phyloP scores from a whole-genome alignment of 805 yeast genomes.

The Scheffersomyces ergatensis region DNA sequence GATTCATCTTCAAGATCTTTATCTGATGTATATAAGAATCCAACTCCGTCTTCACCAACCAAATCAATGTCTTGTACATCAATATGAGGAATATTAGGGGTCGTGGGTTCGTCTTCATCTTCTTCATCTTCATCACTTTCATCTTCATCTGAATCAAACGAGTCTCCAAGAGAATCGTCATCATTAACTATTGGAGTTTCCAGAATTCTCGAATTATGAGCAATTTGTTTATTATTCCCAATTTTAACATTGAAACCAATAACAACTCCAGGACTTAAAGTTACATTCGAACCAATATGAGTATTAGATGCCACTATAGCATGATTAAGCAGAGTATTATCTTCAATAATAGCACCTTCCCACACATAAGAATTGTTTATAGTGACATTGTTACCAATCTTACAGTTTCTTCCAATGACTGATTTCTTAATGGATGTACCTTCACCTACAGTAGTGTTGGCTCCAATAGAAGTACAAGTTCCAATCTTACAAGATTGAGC shows the following conservation, averaged over 20 bases:
- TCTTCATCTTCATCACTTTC: conserved; percentile 13
- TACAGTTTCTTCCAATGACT: conserved; percentile 83
- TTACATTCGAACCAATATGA: conserved; percentile 49
- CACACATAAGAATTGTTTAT: conserved; percentile 80
- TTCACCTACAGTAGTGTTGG: conserved; percentile 73
- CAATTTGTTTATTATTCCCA: conserved; percentile 50
- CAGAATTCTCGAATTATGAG: conserved; percentile 51
- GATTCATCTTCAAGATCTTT: conserved; percentile 33
- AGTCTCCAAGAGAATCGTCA: conserved; percentile 23
- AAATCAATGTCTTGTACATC: conserved; percentile 39
- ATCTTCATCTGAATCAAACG: conserved; percentile 28
- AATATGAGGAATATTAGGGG: conserved; percentile 8
- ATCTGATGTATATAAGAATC: conserved; percentile 49
- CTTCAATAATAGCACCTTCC: conserved; percentile 77
- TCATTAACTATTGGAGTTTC: conserved; percentile 40
- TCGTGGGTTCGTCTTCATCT: conserved; percentile 5
- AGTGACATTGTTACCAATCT: conserved; percentile 72
- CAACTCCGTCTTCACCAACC: conserved; percentile 52
- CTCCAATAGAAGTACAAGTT: conserved; percentile 79
- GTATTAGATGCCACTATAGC: conserved; percentile 73
- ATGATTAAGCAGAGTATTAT: conserved; percentile 54
- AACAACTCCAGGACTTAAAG: conserved; percentile 67
- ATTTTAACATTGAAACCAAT: conserved; percentile 74
- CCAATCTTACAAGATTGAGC: conserved; percentile 92
- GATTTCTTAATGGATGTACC: conserved; percentile 64